Evolutionary conservation across 139 green algal species (phyloP), one percentile per base, ranked within the genome.

Genomic region (Axilococcus clingmanii): DNA sequence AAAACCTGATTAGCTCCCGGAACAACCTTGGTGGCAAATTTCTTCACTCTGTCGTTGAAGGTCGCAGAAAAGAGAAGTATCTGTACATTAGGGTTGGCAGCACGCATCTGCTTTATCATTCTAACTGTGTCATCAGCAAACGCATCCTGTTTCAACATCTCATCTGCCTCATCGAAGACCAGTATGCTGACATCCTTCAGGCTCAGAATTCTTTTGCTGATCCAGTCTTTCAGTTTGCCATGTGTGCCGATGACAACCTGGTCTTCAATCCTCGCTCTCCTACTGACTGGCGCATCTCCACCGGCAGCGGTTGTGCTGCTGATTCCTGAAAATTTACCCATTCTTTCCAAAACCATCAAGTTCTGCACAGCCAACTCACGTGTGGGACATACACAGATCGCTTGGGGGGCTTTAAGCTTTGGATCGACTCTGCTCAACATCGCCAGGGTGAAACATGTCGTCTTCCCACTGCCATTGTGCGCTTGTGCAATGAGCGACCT

Each of bases 151-250:
- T 74, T 63, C 71, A 98, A 81, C 92, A 99, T 99, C 52, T 97
- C 79, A 66, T 99, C 93, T 1, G 93, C 93, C 74, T 99, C 93
- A 64, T 99, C 93, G 63, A 98, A 97, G 30, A 99, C 91, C 38
- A 98, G 60, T 38, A 96, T 89, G 11, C 55, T 68, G 15, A 98
- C 76, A 32, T 25, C 25, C 12, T 81, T 65, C 20, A 83, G 37
- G 12, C 50, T 57, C 24, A 98, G 73, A 42, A 86, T 65, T 34
- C 83, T 68, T 63, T 86, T 86, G 35, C 43, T 75, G 51, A 86
- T 68, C 87, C 84, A 98, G 24, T 77, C 76, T 40, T 91, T 91
- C 3, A 98, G 63, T 66, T 79, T 94, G 29, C 93, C 93, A 48
- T 94, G 90, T 20, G 93, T 96, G 49, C 91, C 93, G 7, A 99